Evolutionary conservation across 768 basidiomycete species (phyloP), one percentile per base, ranked within the genome.

Genomic region (Termitomyces sp.): DNA sequence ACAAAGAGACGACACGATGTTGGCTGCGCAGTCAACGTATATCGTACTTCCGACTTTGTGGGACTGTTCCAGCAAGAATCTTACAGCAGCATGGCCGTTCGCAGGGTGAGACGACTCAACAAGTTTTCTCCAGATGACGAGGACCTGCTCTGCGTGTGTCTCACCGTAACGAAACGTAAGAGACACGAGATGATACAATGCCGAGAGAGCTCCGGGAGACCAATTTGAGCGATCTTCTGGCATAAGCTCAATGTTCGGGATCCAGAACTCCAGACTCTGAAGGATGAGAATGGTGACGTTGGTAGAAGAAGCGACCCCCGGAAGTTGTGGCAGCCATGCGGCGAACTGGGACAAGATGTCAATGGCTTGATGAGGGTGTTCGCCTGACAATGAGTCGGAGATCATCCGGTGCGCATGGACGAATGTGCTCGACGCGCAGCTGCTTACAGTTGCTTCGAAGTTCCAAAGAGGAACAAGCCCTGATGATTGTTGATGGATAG

Each of bases 51-150:
- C 86, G 40, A 94, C 86, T 67, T 88, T 89, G 59, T 88, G 85
- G 1, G 91, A 89, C 63, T 96, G 92, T 60, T 94, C 91, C 33
- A 96, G 75, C 3, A 98, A 75, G 69, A 93, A 98, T 29, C 87
- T 81, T 46, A 90, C 77, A 15, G 92, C 76, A 3, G 91, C 89
- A 51, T 86, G 88, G 1, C 89, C 89, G 56, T 94, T 93, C 22
- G 80, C 76, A 52, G 84, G 78, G 60, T 85, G 76, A 23, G 87
- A 85, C 3, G 81, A 73, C 23, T 89, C 88, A 5, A 92, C 88
- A 13, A 96, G 73, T 52, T 84, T 83, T 7, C 79, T 76, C 89
- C 94, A 95, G 29, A 96, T 79, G 0, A 82, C 79, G 9, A 85
- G 75, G 41, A 97, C 79, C 64, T 94, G 92, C 58, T 92, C 89